Evolutionary conservation across 2,329 filamentous ascomycete species (phyloP).

Genomic region (Arthroderma uncinatum): DNA sequence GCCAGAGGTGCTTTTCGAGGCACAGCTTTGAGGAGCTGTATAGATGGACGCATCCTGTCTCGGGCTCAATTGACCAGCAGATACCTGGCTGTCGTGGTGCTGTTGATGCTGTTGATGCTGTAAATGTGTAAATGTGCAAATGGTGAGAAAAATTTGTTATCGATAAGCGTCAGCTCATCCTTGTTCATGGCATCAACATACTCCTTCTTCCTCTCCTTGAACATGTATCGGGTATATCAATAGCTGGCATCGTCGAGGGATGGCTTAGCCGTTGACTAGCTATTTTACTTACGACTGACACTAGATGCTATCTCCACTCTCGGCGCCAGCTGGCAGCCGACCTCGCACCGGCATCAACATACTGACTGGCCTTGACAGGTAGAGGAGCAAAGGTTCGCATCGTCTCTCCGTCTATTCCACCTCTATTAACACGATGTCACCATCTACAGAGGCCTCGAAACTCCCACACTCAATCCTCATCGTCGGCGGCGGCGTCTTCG

Average conservation of each 20-base stretch:
- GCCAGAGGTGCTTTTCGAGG: conserved; percentile 11
- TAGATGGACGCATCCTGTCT: background rate
- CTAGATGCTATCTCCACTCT: background rate
- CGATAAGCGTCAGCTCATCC: background rate
- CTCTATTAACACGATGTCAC: background rate
- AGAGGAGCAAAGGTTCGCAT: background rate
- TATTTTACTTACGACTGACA: too few relatives aligned
- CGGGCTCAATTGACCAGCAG: too few relatives aligned
- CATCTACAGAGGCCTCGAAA: background rate
- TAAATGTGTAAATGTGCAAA: too few relatives aligned
- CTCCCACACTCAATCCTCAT: conserved; percentile 31
- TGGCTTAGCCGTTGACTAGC: too few relatives aligned
- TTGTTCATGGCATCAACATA: background rate
- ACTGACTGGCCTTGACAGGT: too few relatives aligned
- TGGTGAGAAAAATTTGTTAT: background rate
- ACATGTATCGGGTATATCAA: too few relatives aligned
- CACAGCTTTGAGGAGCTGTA: background rate
- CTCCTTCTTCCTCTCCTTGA: background rate
- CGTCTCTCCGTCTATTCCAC: background rate
- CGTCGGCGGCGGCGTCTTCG: conserved; percentile 35
- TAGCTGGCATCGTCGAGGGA: too few relatives aligned
- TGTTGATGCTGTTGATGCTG: background rate
- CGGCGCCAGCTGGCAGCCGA: background rate
- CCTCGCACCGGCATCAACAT: background rate
- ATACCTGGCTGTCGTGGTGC: too few relatives aligned